phyloP scores from a whole-genome alignment of 1,284 basidiomycete species.

The Inonotus obliquus region DNA sequence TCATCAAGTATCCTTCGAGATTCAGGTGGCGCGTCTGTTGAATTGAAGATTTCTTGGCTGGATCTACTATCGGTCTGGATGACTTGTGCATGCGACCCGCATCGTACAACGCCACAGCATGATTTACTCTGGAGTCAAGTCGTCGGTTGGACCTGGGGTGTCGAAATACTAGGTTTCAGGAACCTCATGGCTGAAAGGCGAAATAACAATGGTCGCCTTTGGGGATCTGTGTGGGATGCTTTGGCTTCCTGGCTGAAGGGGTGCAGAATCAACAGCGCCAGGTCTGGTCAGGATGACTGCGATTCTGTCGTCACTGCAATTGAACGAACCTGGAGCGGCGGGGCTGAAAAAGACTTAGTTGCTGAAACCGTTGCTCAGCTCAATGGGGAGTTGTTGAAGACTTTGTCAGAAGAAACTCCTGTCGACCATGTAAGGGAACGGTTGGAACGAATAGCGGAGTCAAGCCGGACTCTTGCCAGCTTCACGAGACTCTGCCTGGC shows the following conservation, averaged over 20 bases:
- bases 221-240: constrained; percentile 51
- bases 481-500: constrained; percentile 9
- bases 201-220: constrained; percentile 27
- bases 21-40: constrained; percentile 29
- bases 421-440: neutral
- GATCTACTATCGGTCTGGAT: constrained; percentile 69
- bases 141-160: constrained; percentile 68
- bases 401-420: neutral
- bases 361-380: constrained; percentile 30
- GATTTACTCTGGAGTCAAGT: constrained; percentile 90
- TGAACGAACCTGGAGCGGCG: constrained; percentile 14
- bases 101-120: constrained; percentile 80
- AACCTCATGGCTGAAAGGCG: constrained; percentile 28
- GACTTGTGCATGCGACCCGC: constrained; percentile 83
- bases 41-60: constrained; percentile 45
- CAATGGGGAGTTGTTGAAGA: constrained; percentile 26
- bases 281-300: constrained; percentile 62
- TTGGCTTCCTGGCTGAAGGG: constrained; percentile 73
- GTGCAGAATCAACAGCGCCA: constrained; percentile 61
- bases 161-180: constrained; percentile 41
- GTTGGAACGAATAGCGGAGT: neutral
- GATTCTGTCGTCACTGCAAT: constrained; percentile 28
- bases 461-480: neutral
- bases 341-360: constrained; percentile 32
- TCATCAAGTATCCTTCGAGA: constrained; percentile 39